These are phyloP conservation scores for Saitozyma sp. DNA, from an alignment of 768 basidiomycete genomes.

Conservation along the genomic window DNA sequence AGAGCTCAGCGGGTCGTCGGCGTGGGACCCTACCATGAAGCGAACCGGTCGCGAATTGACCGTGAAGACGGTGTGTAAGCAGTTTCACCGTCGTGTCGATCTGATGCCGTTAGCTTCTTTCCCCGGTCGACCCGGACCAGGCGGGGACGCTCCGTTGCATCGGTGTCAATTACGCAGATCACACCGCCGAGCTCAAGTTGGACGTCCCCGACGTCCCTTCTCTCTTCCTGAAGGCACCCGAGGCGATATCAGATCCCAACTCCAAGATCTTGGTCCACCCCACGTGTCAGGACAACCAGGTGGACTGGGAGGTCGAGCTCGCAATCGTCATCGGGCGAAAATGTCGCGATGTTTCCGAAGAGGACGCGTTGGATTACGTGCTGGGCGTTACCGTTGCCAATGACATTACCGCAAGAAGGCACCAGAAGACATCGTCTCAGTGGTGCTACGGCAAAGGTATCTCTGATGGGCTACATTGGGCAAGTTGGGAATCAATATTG, in stretches of 20 bases:
- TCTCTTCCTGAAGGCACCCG: constrained; percentile 44
- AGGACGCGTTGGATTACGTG: constrained; percentile 77
- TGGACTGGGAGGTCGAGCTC: constrained; percentile 44
- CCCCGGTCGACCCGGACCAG: constrained; percentile 20
- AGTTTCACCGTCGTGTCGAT: too few species aligned
- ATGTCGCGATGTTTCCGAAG: constrained; percentile 73
- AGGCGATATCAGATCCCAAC: constrained; percentile 18
- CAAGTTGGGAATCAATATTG: neutral
- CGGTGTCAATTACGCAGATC: constrained; percentile 36
- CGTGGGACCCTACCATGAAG: neutral
- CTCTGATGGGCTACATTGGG: too few species aligned
- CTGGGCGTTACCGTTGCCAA: constrained; percentile 60
- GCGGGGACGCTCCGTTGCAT: constrained; percentile 30
- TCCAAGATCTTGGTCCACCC: constrained; percentile 15
- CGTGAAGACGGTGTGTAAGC: neutral
- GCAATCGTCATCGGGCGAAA: constrained; percentile 70
- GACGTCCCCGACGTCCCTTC: constrained; percentile 27
- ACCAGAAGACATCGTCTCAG: constrained; percentile 25
- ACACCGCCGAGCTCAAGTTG: constrained; percentile 30
- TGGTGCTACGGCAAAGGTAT: constrained; percentile 26
- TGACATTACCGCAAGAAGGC: constrained; percentile 24
- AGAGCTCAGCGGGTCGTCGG: neutral
- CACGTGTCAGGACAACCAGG: constrained; percentile 15
- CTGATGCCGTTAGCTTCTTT: constrained; percentile 21
- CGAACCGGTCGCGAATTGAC: neutral